phyloP scores from a whole-genome alignment of 768 basidiomycete genomes.

The Leccinum longicurvipes region DNA sequence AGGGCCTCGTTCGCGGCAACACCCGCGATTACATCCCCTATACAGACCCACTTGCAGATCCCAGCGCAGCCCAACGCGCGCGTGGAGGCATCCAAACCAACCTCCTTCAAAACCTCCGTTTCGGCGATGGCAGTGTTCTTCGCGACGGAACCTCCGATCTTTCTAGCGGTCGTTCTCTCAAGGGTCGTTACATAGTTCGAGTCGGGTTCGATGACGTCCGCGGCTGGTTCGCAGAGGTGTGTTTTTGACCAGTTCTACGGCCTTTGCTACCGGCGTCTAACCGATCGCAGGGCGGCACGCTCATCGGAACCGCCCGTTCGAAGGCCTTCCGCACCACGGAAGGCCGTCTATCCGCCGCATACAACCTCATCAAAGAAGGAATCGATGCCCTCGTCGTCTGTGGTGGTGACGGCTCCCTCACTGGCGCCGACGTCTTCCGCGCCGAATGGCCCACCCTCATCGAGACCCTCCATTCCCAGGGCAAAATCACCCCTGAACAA shows the following conservation, averaged over 20 bases:
- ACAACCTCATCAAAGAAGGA: conserved; percentile 92
- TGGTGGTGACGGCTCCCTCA: conserved; percentile 95
- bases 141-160: conserved; percentile 82
- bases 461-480: conserved; percentile 57
- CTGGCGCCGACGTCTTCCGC: conserved; percentile 92
- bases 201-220: conserved; percentile 99
- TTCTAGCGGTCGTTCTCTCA: conserved; percentile 64
- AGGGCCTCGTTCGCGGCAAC: conserved; percentile 93
- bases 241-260: conserved; percentile 15
- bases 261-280: not conserved
- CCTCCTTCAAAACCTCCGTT: conserved; percentile 72
- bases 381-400: conserved; percentile 97
- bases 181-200: conserved; percentile 88
- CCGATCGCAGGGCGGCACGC: conserved; percentile 73
- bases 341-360: conserved; percentile 84
- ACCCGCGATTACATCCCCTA: conserved; percentile 32
- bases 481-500: conserved; percentile 78
- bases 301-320: conserved; percentile 92
- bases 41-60: conserved; percentile 30
- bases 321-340: conserved; percentile 79
- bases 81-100: conserved; percentile 27
- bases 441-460: conserved; percentile 93
- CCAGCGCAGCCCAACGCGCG: conserved; percentile 14
- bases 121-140: conserved; percentile 75
- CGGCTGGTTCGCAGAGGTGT: conserved; percentile 87